A percentile compares a stretch with the other conserved stretches of the same genome.
Conservation (phyloP, 495 filamentous ascomycete genomes). For the Cercophora newfieldiana region DNA sequence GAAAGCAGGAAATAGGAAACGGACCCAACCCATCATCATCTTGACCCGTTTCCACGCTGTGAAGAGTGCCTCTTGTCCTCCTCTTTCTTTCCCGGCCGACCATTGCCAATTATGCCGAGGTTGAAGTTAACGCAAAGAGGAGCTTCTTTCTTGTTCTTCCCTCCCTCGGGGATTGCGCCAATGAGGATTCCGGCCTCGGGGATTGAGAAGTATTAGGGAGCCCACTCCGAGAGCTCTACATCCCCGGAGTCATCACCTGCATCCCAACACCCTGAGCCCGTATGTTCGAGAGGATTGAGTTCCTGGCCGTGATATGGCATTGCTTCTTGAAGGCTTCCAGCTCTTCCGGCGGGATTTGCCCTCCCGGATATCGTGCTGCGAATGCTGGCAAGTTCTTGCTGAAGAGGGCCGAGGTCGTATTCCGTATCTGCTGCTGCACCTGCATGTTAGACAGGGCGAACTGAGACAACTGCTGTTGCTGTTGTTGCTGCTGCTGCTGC, state of each 20-base stretch:
- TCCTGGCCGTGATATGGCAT: conserved; percentile 29
- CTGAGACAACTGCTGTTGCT: conserved; percentile 35
- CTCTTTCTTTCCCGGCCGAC: no score
- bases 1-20: background rate
- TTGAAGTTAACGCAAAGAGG: no score
- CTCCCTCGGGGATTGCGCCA: no score
- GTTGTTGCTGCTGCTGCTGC: conserved; percentile 39
- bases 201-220: no score
- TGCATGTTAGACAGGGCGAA: conserved; percentile 17
- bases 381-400: conserved; percentile 50
- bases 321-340: conserved; percentile 33
- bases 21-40: no score
- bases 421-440: conserved; percentile 24
- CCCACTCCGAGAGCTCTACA: background rate
- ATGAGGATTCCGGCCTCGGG: no score
- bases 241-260: conserved; percentile 35
- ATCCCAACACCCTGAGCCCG: conserved; percentile 23
- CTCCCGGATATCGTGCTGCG: conserved; percentile 38
- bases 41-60: no score
- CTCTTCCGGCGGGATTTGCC: conserved; percentile 36
- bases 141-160: no score
- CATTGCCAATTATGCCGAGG: no score
- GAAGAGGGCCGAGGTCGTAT: conserved; percentile 45
- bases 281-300: conserved; percentile 10
- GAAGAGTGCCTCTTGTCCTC: no score